Evolutionary conservation across 2,329 filamentous ascomycete genomes (phyloP), one percentile per base, ranked within the genome.

Genomic region (Sporothrix curviconia): DNA sequence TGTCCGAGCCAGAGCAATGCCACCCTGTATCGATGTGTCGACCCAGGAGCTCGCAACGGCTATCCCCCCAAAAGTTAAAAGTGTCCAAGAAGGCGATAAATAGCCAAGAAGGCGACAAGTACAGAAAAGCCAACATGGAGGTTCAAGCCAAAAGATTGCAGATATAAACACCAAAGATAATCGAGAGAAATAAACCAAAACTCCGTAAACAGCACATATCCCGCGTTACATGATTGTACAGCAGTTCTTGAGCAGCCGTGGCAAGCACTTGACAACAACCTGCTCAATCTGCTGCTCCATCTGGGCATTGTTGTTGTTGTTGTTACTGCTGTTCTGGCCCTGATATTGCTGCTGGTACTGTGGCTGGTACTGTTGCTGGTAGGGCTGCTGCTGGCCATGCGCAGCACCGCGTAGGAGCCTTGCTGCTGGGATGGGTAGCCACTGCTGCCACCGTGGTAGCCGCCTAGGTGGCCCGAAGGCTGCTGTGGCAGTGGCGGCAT

Each of bases 201-300:
- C 12, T 3, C 4, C 50, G 24, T 42, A 40, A 32, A n/a, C 22
- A 11, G 15, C 12, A 2, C 4, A 25, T 17, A 42, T 25, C n/a
- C 14, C 22, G 3, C n/a, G 55, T 74, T 75, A 92, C 88, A 92
- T 92, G 66, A 92, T 81, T 39, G 82, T 74, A 75, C 88, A 92
- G 72, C 87, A 92, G 59, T 60, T 34, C 69, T 84, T 79, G 62
- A 88, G 66, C 36, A 89, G 66, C 68, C 75, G 80, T 7, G 81
- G 80, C 64, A 89, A 67, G 32, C 83, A 67, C 68, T 82, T 83
- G 62, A 60, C 60, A 4, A 61, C 62, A 39, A 58, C 62, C 58
- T 62, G 32, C 69, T 81, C 81, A 62, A 84, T 78, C 63, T 83
- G 66, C 64, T 86, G 74, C 64, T 81, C 83, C 54, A 82, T 68